phyloP scores from a whole-genome alignment of 371 early-diverging fungal species.

The Nematocida ironsii region DNA sequence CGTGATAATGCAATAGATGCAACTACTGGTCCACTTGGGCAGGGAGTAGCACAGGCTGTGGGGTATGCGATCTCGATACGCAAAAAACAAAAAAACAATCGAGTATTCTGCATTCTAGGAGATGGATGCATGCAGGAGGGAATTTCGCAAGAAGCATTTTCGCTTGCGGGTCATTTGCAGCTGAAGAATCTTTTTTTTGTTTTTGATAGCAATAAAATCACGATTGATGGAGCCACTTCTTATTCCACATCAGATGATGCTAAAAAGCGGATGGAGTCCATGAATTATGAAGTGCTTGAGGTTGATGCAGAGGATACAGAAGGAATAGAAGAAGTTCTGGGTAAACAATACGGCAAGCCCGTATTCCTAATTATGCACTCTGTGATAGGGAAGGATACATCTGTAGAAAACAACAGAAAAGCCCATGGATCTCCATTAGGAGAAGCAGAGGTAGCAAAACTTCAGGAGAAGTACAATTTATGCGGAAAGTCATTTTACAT shows the following conservation, averaged over 20 bases:
- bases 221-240: constrained; percentile 80
- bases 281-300: constrained; percentile 82
- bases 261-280: constrained; percentile 79
- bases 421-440: constrained; percentile 83
- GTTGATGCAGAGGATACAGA: constrained; percentile 83
- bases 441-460: constrained; percentile 76
- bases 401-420: constrained; percentile 80
- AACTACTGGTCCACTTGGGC: constrained; percentile 96
- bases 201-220: constrained; percentile 91
- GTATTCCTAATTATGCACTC: constrained; percentile 69
- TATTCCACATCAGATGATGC: constrained; percentile 90
- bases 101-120: constrained; percentile 82
- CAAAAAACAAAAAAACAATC: constrained; percentile 74
- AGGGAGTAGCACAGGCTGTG: constrained; percentile 89
- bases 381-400: constrained; percentile 77
- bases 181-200: constrained; percentile 88
- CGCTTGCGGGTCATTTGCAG: constrained; percentile 90
- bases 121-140: constrained; percentile 99
- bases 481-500: constrained; percentile 2
- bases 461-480: constrained; percentile 75
- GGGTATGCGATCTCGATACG: constrained; percentile 82
- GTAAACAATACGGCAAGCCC: constrained; percentile 73
- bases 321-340: constrained; percentile 71
- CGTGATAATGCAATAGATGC: constrained; percentile 80
- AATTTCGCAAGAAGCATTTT: constrained; percentile 87